These are phyloP conservation scores for Oryza meridionalis DNA, from an alignment of 176 grass and related monocot genomes.

Conservation along the genomic window DNA sequence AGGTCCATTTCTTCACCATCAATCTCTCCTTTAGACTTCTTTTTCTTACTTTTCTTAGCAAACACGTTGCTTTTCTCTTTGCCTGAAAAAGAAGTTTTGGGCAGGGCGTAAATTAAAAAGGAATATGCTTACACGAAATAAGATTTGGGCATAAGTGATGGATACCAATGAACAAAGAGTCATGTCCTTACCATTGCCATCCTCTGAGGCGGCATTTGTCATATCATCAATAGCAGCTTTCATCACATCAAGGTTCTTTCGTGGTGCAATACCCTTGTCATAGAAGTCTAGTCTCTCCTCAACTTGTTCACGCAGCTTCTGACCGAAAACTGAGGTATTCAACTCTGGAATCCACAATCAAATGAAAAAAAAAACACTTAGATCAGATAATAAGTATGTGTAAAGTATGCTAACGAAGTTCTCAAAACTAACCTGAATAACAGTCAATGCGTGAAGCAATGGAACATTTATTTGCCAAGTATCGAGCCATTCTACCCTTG, in stretches of 20 bases:
- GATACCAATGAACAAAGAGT: neutral
- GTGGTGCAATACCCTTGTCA: slow-evolving; percentile 87
- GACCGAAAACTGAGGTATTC: slow-evolving; percentile 69
- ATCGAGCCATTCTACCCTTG: slow-evolving; percentile 96
- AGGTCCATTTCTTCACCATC: slow-evolving; percentile 54
- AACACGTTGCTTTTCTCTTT: slow-evolving; percentile 34
- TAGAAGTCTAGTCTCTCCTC: slow-evolving; percentile 97
- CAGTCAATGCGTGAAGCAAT: slow-evolving; percentile 98
- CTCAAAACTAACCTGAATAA: slow-evolving; percentile 73
- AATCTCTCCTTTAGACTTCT: slow-evolving; percentile 56
- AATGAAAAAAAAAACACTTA: neutral
- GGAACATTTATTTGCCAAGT: slow-evolving; percentile 95
- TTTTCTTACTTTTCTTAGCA: slow-evolving; percentile 72
- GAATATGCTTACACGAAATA: neutral
- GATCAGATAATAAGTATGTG: neutral
- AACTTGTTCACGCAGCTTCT: slow-evolving; percentile 90
- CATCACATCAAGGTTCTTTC: slow-evolving; percentile 95
- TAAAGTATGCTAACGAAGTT: neutral
- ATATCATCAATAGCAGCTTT: slow-evolving; percentile 73
- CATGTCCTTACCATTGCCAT: slow-evolving; percentile 44
- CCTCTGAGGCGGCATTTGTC: neutral
- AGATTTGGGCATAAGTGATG: too few species aligned
- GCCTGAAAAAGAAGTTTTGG: slow-evolving; percentile 28
- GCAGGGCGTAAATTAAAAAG: neutral
- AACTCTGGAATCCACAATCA: slow-evolving; percentile 49